Evolutionary conservation across 345 rosid genomes (phyloP), one percentile per base, ranked within the genome.

Genomic region (Melaleuca alternifolia): DNA sequence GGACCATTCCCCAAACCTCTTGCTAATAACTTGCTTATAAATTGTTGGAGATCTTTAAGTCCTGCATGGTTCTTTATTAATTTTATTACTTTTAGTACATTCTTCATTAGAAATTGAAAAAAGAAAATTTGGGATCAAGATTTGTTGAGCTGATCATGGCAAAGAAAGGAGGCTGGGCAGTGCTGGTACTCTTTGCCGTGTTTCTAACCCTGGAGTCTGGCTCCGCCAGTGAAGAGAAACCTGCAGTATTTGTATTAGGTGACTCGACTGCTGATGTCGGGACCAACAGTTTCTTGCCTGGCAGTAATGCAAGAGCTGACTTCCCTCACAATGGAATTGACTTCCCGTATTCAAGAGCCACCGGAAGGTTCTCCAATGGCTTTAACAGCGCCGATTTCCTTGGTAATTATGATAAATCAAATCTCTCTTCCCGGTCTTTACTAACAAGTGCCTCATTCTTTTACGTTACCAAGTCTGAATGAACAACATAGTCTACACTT

Each of bases 291-390:
- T 91, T 90, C 89, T 85, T 94, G 90, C 89, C 92, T 21, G 86
- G 65, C 44, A 86, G 90, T 84, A 85, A 5, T 18, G 15, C 75
- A 21, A 94, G 85, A 75, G 92, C 93, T 3, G 51, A 92, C 84
- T 91, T 91, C 59, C 93, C 86, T 26, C 91, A 75, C 71, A 86
- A 92, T 83, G 96, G 96, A 76, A 84, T 93, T 23, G 94, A 92
- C 86, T 93, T 93, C 86, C 94, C 93, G 26, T 12, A 75, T 23
- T 83, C 56, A 30, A 92, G 84, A 86, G 89, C 94, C 14, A 93
- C 95, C 3, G 94, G 95, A 83, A 90, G 95, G 88, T 92, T 93
- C 91, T 90, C 95, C 88, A 93, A 93, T 87, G 95, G 96, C 85
- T 85, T 92, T 10, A 93, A 92, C 51, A 92, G 91, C 50, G 96